Evolutionary conservation across 179 eudicot genomes (phyloP).

Genomic region (Silene noctiflora): DNA sequence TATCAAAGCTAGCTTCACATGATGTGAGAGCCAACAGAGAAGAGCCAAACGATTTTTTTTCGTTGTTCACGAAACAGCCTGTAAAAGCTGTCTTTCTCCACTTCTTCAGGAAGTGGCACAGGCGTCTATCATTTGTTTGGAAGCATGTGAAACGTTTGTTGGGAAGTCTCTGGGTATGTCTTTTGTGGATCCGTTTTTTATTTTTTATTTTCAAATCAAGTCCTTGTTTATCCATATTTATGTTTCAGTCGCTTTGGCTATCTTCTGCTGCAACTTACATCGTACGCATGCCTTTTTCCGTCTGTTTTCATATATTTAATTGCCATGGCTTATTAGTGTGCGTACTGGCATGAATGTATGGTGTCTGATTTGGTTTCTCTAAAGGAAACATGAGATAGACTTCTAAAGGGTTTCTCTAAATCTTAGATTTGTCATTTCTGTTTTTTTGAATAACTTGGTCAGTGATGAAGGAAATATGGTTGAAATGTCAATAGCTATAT

Average conservation of each 20-base stretch:
- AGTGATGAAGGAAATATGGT: neutral
- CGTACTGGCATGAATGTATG: neutral
- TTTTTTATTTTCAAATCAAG: neutral
- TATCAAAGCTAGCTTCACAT: constrained; percentile 33
- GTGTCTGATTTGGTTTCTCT: neutral
- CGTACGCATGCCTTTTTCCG: too few relatives aligned
- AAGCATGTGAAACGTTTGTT: constrained; percentile 56
- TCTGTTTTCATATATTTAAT: too few relatives aligned
- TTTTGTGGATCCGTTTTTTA: neutral
- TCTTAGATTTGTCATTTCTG: neutral
- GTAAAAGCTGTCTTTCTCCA: constrained; percentile 53
- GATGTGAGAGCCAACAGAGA: constrained; percentile 51
- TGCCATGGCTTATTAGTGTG: constrained; percentile 1
- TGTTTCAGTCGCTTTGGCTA: neutral
- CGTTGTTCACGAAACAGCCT: constrained; percentile 63
- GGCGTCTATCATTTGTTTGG: constrained; percentile 72
- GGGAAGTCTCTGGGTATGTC: constrained; percentile 75
- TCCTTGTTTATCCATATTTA: constrained; percentile 8
- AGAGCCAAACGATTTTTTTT: constrained; percentile 49
- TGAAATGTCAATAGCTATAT: neutral
- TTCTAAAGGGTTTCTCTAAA: neutral
- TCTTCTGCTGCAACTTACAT: neutral
- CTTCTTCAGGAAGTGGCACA: constrained; percentile 69
- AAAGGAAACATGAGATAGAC: neutral
- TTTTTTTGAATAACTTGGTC: neutral